phyloP scores from a whole-genome alignment of 1,284 basidiomycete species.

The Pterula multifida region DNA sequence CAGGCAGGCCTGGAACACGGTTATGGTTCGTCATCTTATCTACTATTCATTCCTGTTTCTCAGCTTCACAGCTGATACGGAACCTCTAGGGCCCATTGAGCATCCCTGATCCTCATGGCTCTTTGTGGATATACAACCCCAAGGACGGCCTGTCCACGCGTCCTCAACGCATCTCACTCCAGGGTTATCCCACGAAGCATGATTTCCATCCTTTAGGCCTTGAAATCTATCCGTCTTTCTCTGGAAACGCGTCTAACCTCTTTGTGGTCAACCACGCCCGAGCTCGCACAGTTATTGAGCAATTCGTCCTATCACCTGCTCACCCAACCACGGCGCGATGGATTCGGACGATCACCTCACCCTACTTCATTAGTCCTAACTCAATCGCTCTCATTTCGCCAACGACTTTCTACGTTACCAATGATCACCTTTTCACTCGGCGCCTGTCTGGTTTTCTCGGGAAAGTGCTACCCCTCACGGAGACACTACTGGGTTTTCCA shows the following conservation, averaged over 20 bases:
- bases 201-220: slow-evolving; percentile 52
- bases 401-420: slow-evolving; percentile 52
- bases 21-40: slow-evolving; percentile 14
- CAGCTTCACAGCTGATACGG: slow-evolving; percentile 18
- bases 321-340: slow-evolving; percentile 29
- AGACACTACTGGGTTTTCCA: slow-evolving; percentile 44
- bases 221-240: slow-evolving; percentile 33
- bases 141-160: slow-evolving; percentile 5
- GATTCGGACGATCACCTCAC: slow-evolving; percentile 44
- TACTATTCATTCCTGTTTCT: not conserved
- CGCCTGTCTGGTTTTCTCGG: slow-evolving; percentile 40
- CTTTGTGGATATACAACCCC: slow-evolving; percentile 24
- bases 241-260: slow-evolving; percentile 35
- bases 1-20: slow-evolving; percentile 28
- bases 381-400: slow-evolving; percentile 48
- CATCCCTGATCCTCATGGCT: slow-evolving; percentile 27
- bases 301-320: slow-evolving; percentile 40
- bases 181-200: slow-evolving; percentile 29
- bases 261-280: slow-evolving; percentile 58
- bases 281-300: slow-evolving; percentile 44
- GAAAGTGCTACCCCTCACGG: slow-evolving; percentile 34
- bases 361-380: slow-evolving; percentile 50
- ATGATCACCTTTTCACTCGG: slow-evolving; percentile 59
- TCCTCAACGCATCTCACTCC: slow-evolving; percentile 19
- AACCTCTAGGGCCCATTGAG: slow-evolving; percentile 34